These are phyloP conservation scores for Coffea canephora DNA, from an alignment of 257 asterid species.

Conservation along the genomic window DNA sequence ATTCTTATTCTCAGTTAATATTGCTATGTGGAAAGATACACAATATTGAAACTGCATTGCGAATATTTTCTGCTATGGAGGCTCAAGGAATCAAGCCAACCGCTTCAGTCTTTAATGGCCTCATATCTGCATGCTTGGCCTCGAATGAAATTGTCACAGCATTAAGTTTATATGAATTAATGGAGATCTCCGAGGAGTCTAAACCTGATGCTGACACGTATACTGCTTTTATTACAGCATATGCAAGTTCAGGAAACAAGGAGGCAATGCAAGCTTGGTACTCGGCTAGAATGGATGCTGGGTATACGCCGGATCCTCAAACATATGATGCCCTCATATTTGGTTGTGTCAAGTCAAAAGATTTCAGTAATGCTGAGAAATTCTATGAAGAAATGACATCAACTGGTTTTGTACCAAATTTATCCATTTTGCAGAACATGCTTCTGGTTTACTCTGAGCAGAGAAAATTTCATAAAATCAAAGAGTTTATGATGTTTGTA, in stretches of 20 bases:
- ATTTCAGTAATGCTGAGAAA: constrained; percentile 39
- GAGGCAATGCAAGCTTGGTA: constrained; percentile 42
- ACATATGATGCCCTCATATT: constrained; percentile 39
- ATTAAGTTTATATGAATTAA: constrained; percentile 49
- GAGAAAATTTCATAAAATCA: constrained; percentile 21
- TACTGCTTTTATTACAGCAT: constrained; percentile 36
- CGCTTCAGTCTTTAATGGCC: constrained; percentile 38
- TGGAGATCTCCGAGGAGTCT: constrained; percentile 39
- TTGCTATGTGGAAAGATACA: constrained; percentile 35
- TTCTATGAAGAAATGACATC: constrained; percentile 40
- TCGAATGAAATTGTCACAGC: constrained; percentile 43
- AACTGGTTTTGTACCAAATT: constrained; percentile 31
- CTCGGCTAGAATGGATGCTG: constrained; percentile 31
- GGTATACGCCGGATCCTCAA: constrained; percentile 32
- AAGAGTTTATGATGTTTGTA: constrained; percentile 27
- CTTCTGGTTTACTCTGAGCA: constrained; percentile 30
- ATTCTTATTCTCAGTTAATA: constrained; percentile 34
- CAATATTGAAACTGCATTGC: constrained; percentile 43
- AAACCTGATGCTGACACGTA: constrained; percentile 41
- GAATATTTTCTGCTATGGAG: constrained; percentile 48
- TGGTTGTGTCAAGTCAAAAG: constrained; percentile 33
- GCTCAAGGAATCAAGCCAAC: constrained; percentile 42
- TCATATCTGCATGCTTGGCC: constrained; percentile 44
- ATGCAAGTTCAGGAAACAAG: constrained; percentile 43
- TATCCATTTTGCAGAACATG: constrained; percentile 28